Percentiles rank a stretch among this genome's conserved stretches.
phyloP scores from a whole-genome alignment of 257 asterid genomes.

The Prunella vulgaris region DNA sequence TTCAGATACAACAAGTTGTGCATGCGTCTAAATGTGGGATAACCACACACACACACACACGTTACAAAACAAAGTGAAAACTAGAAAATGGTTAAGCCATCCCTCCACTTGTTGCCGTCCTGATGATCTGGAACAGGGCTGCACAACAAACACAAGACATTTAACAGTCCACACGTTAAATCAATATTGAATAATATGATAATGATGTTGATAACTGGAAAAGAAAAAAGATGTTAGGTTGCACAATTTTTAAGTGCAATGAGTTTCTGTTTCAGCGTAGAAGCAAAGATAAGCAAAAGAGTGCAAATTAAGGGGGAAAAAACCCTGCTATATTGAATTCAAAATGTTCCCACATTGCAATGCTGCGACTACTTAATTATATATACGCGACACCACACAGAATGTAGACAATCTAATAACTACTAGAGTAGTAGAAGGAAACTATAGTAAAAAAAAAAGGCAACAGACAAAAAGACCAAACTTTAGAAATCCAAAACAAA shows the following conservation, averaged over 20 bases:
- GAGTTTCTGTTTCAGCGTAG: neutral
- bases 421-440: too few species aligned
- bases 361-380: too few species aligned
- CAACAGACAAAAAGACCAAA: too few species aligned
- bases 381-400: too few species aligned
- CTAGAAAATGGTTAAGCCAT: slow-evolving; percentile 45
- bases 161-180: neutral
- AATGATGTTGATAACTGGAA: neutral
- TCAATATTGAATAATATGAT: neutral
- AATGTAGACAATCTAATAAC: too few species aligned
- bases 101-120: slow-evolving; percentile 93
- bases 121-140: slow-evolving; percentile 90
- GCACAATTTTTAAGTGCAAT: neutral
- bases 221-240: neutral
- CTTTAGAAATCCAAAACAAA: too few species aligned
- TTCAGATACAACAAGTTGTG: neutral
- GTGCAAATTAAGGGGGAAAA: neutral
- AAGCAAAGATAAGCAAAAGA: neutral
- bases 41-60: neutral
- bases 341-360: neutral
- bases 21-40: neutral
- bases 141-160: slow-evolving; percentile 16
- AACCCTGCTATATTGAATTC: neutral
- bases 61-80: too few species aligned
- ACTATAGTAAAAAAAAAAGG: too few species aligned